These are phyloP conservation scores for Vaccinium macrocarpon DNA, from an alignment of 148 eudicot genomes.

Conservation along the genomic window DNA sequence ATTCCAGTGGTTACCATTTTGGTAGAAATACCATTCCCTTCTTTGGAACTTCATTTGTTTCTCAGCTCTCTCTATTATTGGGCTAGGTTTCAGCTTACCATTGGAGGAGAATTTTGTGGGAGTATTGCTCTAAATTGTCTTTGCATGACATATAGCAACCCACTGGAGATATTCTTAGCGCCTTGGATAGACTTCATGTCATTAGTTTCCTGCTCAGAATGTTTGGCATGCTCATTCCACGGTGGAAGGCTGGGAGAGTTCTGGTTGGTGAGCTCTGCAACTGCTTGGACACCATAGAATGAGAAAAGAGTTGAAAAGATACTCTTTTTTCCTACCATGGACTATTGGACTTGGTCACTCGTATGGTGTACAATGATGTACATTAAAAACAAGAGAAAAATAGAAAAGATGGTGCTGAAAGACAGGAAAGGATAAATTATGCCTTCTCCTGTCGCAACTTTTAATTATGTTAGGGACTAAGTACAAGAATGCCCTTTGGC, in stretches of 20 bases:
- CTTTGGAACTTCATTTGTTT: neutral
- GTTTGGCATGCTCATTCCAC: neutral
- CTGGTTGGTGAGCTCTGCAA: neutral
- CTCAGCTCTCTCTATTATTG: neutral
- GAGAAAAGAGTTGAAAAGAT: neutral
- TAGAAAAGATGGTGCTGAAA: neutral
- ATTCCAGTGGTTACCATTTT: neutral
- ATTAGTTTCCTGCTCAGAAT: no score
- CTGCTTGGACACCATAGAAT: neutral
- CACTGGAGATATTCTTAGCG: neutral
- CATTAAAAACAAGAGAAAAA: neutral
- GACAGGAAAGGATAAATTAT: neutral
- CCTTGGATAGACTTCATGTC: slow-evolving; percentile 1
- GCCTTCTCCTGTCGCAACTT: neutral
- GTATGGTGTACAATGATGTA: neutral
- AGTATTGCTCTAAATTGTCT: neutral
- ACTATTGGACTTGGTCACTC: neutral
- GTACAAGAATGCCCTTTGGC: neutral
- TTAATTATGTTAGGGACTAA: neutral
- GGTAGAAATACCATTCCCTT: neutral
- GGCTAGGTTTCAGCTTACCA: neutral
- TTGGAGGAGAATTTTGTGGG: neutral
- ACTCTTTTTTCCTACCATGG: neutral
- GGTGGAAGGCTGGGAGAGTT: neutral
- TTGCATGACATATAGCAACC: neutral